A percentile compares a stretch with the other conserved stretches of the same genome.
Evolutionary conservation across 495 filamentous ascomycete species (phyloP).

Genomic region (Trichoderma virens): DNA sequence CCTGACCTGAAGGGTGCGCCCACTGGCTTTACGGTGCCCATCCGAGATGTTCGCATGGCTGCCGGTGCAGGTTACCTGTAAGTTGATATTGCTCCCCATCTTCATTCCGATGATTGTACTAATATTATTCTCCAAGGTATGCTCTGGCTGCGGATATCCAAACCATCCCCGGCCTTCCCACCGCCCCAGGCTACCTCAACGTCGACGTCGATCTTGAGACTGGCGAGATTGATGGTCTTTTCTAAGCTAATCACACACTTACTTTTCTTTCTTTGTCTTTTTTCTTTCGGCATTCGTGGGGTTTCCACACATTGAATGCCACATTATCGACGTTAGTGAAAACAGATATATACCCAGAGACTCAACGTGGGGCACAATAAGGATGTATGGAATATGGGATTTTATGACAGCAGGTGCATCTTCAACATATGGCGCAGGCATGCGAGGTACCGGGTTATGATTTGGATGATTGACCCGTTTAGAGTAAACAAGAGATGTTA

Average conservation of each 20-base stretch:
- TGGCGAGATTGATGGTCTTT: constrained; percentile 91
- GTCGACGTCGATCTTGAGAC: constrained; percentile 91
- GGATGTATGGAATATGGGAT: neutral
- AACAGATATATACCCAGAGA: neutral
- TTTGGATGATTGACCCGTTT: neutral
- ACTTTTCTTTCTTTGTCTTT: neutral
- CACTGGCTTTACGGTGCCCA: constrained; percentile 89
- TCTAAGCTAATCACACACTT: constrained; percentile 42
- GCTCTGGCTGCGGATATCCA: constrained; percentile 96
- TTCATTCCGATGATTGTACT: no score
- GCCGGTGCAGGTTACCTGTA: constrained; percentile 87
- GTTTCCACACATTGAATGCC: neutral
- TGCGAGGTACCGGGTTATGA: neutral
- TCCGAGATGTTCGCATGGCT: constrained; percentile 87
- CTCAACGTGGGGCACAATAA: neutral
- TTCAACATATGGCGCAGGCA: constrained; percentile 9
- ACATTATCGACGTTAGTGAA: neutral
- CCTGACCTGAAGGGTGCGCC: constrained; percentile 93
- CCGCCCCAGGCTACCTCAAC: constrained; percentile 91
- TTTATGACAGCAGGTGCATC: neutral
- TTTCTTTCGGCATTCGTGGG: neutral
- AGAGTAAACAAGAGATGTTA: neutral
- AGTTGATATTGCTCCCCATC: constrained; percentile 30
- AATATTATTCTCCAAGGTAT: constrained; percentile 49
- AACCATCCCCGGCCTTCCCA: constrained; percentile 93